Conservation (phyloP, 305 asterid species). For the Rubia peregrina region DNA sequence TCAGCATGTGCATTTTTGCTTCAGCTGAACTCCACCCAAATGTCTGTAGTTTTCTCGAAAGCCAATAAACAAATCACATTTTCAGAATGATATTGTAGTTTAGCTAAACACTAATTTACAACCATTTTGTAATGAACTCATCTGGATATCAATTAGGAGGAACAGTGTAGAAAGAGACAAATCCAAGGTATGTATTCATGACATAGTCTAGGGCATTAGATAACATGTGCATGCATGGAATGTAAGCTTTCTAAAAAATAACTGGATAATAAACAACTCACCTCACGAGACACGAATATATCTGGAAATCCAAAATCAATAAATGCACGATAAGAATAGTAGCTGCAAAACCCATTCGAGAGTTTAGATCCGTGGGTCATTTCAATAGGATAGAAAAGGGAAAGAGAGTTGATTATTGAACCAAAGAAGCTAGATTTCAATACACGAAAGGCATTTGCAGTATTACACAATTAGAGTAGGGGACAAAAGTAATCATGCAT, state of each 20-base stretch:
- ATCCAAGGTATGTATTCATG: neutral
- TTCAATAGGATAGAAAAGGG: neutral
- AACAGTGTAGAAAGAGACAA: neutral
- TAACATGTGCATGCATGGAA: neutral
- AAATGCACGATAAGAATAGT: conserved; percentile 79
- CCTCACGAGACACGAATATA: conserved; percentile 95
- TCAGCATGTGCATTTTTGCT: conserved; percentile 85
- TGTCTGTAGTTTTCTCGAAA: conserved; percentile 41
- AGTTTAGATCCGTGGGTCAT: neutral
- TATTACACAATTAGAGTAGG: neutral
- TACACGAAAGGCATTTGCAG: neutral
- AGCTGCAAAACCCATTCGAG: conserved; percentile 48
- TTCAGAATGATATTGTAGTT: neutral
- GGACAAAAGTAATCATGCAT: neutral
- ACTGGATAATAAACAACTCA: conserved; percentile 14
- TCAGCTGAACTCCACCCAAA: conserved; percentile 93
- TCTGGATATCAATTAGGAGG: neutral
- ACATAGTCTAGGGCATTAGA: neutral
- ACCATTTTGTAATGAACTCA: neutral
- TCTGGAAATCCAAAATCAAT: conserved; percentile 92
- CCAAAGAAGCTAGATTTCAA: neutral
- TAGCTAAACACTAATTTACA: neutral
- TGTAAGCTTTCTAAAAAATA: neutral
- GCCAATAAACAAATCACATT: conserved; percentile 5
- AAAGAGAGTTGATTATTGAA: neutral